phyloP scores from a whole-genome alignment of 169 alveolate genomes.

The Babesia divergens region DNA sequence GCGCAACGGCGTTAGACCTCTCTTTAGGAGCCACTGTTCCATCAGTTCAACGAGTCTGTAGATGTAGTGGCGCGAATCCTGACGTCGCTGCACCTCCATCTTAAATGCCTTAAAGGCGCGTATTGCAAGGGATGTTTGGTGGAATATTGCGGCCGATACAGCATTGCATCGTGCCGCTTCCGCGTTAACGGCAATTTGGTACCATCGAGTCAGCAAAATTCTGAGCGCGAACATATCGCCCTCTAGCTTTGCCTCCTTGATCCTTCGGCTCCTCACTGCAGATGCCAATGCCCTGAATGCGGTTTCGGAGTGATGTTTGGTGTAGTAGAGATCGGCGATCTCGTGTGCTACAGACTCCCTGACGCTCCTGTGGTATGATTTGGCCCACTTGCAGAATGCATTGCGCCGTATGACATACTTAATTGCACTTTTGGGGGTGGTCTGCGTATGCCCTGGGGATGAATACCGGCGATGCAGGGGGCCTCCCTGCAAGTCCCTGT shows the following conservation, averaged over 20 bases:
- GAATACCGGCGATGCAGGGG: background rate
- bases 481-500: background rate
- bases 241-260: background rate
- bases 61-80: background rate
- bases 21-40: background rate
- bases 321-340: constrained; percentile 10
- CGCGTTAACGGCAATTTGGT: background rate
- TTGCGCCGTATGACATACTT: background rate
- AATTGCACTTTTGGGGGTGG: background rate
- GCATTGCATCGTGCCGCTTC: background rate
- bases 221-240: constrained; percentile 9
- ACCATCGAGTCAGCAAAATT: constrained; percentile 5
- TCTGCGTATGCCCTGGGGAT: background rate
- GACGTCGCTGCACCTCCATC: background rate
- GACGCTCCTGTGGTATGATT: constrained; percentile 30
- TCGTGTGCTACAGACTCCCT: background rate
- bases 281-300: constrained; percentile 2
- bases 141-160: constrained; percentile 5
- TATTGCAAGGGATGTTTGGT: constrained; percentile 17
- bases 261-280: constrained; percentile 1
- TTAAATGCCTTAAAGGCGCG: constrained; percentile 13
- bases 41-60: constrained; percentile 5
- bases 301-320: constrained; percentile 5
- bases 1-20: background rate
- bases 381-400: constrained; percentile 19